Base-by-base conservation (phyloP, 768 basidiomycete genomes). In the Lactifluus volemus region DNA sequence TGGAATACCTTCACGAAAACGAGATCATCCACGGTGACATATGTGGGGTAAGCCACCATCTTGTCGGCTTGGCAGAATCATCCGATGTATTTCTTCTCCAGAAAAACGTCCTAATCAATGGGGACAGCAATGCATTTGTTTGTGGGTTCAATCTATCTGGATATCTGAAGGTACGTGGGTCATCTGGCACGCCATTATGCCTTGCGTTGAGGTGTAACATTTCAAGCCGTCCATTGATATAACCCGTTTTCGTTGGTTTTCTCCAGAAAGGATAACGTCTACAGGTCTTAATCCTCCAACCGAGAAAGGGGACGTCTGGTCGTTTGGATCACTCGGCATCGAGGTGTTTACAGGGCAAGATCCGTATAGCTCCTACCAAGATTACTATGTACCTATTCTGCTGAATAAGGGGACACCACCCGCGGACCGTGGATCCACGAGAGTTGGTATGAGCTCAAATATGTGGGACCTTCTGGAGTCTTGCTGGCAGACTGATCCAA, bases 131-230 rank as follows among this genome's bases (percentile, higher is more conserved):
- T 3, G 77, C 79, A 9, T 69, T 72, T 39, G 69, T 81, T 7
- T 74, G 76, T 25, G 79, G 79, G 60, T 81, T 81, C 65, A 77
- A 77, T 29, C 63, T 80, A 30, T 77, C 77, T 48, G 49, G n/a
- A 47, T 57, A 39, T 34, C 30, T 39, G 11, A 61, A 48, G 4
- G 55, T 57, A 53, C 19, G 50, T 57, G 9, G 19, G 12, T 42
- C 19, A 14, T 25, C 15, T 48, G 39, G 7, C 44, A 19, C 14
- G 47, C 5, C 17, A 11, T 38, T 25, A 2, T 30, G 14, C n/a
- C 19, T 48, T 34, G 44, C 55, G 45, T 48, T 36, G 19, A 57
- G 39, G 15, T 21, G 14, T 11, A 50, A 19, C 7, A 12, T 12
- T 73, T 52, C 47, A 25, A 59, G 57, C 47, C 71, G 47, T 68